Evolutionary conservation across 2,329 filamentous ascomycete species (phyloP), one percentile per base, ranked within the genome.

Genomic region (Colletotrichum tofieldiae): DNA sequence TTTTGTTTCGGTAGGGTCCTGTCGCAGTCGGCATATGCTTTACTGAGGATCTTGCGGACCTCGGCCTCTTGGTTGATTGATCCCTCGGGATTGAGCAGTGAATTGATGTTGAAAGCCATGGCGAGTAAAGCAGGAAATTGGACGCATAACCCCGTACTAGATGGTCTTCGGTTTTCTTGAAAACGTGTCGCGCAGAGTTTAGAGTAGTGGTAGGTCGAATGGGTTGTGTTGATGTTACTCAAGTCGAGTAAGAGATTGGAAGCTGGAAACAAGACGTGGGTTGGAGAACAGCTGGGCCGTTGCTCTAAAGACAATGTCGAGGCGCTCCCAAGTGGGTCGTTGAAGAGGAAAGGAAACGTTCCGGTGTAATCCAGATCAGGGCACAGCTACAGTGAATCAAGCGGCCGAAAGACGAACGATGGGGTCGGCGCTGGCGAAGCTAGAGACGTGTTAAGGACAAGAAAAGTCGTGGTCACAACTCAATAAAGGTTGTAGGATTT

Each of bases 241-340:
- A 20, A 32, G n/a, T 32, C 20, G 59, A 49, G 59, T 6, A 26
- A 12, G 18, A 43, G 54, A 23, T 18, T 43, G 23, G 23, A 26
- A 51, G 16, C 5, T 20, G 49, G 12, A 39, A 55, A 16, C 54
- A 26, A 51, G 37, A 47, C 5, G 47, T 63, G 16, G 43, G 37
- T 43, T 23, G 20, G 49, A 56, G 29, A 51, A 32, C 41, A 35
- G 55, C 35, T 49, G 68, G 45, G 23, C 52, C 35, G 52, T 29
- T 39, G 39, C 58, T 62, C 47, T 47, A 55, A 9, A 43, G 41
- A 61, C 45, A 29, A 61, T 41, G 47, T 66, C 64, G 23, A 63
- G 43, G 37, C 39, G 61, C 18, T 59, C 52, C 52, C 65, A 64
- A 72, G 65, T 64, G 69, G 65, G 69, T 72, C 69, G 65, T 64